phyloP scores from a whole-genome alignment of 73 alveolate species.

The Symbiodinium pilosum region DNA sequence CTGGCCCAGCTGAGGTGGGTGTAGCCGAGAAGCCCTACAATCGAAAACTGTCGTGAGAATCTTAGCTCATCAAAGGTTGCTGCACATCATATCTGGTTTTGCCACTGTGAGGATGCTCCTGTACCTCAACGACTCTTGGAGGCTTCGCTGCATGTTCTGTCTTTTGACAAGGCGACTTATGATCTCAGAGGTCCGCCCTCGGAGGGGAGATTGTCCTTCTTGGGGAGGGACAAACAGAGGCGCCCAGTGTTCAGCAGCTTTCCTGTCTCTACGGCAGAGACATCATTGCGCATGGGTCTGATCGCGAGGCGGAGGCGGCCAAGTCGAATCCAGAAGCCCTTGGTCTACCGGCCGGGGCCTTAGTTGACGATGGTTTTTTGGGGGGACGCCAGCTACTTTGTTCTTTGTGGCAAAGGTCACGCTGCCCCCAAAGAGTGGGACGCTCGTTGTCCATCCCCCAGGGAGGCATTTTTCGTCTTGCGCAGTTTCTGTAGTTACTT shows the following conservation, averaged over 20 bases:
- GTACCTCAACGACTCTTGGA: constrained; percentile 70
- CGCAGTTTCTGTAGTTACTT: no score
- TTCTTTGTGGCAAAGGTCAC: constrained; percentile 14
- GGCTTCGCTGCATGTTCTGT: neutral
- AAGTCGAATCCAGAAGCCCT: constrained; percentile 20
- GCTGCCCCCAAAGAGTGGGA: constrained; percentile 44
- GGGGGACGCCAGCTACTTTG: no score
- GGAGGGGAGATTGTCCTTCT: constrained; percentile 67
- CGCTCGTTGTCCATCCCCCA: constrained; percentile 33
- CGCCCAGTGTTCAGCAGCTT: neutral
- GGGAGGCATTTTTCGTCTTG: no score
- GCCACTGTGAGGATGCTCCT: constrained; percentile 31
- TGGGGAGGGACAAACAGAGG: constrained; percentile 88
- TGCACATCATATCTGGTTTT: neutral
- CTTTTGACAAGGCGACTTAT: neutral
- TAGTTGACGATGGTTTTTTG: no score
- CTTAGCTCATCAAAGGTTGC: neutral
- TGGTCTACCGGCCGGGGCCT: constrained; percentile 38
- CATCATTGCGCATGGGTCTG: neutral
- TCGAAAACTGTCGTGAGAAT: constrained; percentile 29
- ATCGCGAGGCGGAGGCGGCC: constrained; percentile 53
- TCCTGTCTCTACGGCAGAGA: neutral
- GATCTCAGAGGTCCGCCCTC: constrained; percentile 3
- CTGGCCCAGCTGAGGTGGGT: constrained; percentile 34
- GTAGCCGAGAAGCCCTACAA: constrained; percentile 85